Evolutionary conservation across 139 green algal genomes (phyloP).

Genomic region (Coelastrella sp.): DNA sequence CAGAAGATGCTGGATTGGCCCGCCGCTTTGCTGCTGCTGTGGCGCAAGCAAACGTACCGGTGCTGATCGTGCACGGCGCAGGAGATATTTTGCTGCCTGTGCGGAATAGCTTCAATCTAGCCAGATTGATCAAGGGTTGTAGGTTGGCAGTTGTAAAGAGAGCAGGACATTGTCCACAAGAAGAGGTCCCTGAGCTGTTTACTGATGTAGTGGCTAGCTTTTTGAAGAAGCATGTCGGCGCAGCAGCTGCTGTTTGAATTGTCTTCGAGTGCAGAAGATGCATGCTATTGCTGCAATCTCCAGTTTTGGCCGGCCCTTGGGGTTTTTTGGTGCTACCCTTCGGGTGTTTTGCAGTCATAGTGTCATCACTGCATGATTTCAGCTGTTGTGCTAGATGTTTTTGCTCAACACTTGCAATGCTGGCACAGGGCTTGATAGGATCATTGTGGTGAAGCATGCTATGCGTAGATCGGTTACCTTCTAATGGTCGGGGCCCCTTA

Average conservation of each 20-base stretch:
- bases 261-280: no score
- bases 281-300: no score
- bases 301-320: no score
- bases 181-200: slow-evolving; percentile 87
- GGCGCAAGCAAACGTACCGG: slow-evolving; percentile 41
- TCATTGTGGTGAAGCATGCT: no score
- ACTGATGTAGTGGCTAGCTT: slow-evolving; percentile 70
- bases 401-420: no score
- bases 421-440: no score
- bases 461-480: no score
- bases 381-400: no score
- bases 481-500: no score
- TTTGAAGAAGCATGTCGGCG: neutral
- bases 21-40: slow-evolving; percentile 55
- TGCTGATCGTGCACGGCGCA: slow-evolving; percentile 84
- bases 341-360: no score
- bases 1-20: slow-evolving; percentile 56
- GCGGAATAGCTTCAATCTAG: slow-evolving; percentile 82
- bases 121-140: slow-evolving; percentile 68
- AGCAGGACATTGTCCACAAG: slow-evolving; percentile 90
- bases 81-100: slow-evolving; percentile 84
- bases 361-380: no score
- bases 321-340: no score
- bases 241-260: neutral
- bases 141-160: slow-evolving; percentile 68